A percentile compares a stretch with the other conserved stretches of the same genome.
These are phyloP conservation scores for Antitrichia curtipendula DNA, from an alignment of 225 moss, liverwort and hornwort species.

Conservation along the genomic window DNA sequence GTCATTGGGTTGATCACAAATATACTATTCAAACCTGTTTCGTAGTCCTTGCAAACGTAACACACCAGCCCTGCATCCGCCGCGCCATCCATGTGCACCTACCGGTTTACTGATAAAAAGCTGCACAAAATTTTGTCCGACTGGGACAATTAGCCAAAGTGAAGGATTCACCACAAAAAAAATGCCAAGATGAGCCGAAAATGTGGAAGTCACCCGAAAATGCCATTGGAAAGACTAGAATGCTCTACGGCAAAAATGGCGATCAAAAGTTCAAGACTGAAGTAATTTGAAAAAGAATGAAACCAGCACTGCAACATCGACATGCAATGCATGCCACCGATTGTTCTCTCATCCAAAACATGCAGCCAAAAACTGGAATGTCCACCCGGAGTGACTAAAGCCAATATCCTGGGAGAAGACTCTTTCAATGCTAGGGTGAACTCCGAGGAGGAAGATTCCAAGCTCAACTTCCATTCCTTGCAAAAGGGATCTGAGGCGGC, in stretches of 20 bases:
- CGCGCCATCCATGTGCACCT: not conserved
- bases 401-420: not conserved
- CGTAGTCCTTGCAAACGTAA: not conserved
- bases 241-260: too few relatives aligned
- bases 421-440: not conserved
- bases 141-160: not conserved
- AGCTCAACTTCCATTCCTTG: not conserved
- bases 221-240: not conserved
- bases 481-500: not conserved
- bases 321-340: not conserved
- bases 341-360: not conserved
- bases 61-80: not conserved
- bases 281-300: too few relatives aligned
- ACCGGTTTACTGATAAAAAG: fast-evolving
- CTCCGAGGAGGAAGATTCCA: not conserved
- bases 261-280: not conserved
- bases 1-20: not conserved
- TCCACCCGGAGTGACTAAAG: not conserved
- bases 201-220: not conserved
- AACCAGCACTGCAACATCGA: not conserved
- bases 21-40: not conserved
- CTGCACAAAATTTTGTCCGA: not conserved
- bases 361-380: fast-evolving
- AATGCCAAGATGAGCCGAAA: not conserved
- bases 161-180: not conserved